Base-by-base conservation (phyloP, 306 rosid genomes). In the Quercus mongolica region DNA sequence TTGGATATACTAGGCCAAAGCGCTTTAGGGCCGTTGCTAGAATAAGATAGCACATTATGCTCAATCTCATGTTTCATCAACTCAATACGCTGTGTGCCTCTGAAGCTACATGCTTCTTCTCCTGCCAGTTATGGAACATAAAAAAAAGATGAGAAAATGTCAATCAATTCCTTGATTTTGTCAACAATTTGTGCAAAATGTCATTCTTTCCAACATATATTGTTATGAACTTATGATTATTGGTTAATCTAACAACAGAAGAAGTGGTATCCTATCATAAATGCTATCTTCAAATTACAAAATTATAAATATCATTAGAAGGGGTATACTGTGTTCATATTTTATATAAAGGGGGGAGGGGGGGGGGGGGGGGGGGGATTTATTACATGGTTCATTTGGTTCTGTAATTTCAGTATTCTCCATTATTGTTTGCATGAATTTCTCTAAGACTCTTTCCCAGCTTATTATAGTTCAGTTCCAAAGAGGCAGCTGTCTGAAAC, bases 1-100 rank as follows among this genome's bases (percentile, higher is more conserved):
- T 94, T 94, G 71, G 98, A 92, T 52, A 91, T 79, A 86, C 97
- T 88, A 5, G 97, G 98, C 97, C 95, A 83, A 57, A 92, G 97
- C 62, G 86, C 87, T 52, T 69, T 91, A 20, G 94, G 97, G 52
- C 98, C 97, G 55, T 20, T 69, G 58, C 38, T 76, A 59, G 97
- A 94, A 74, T 74, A 81, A 30, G 98, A 91, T 4, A 80, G 76
- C 3, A 12, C 76, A 58, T 83, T 85, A 31, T 74, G 64, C 76
- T 82, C 74, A 35, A 88, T 77, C 81, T 94, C 97, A 54, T 85
- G 85, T 84, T 79, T 85, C 90, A 88, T 86, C 79, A 92, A 80
- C 28, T 89, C 86, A 80, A 87, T 51, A 9, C 97, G 84, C 28
- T 76, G 76, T 25, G 94, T 94, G 64, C 97, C 97, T 78, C 54